These are phyloP conservation scores for Fraxinus platypoda DNA, from an alignment of 305 asterid genomes.

Conservation along the genomic window DNA sequence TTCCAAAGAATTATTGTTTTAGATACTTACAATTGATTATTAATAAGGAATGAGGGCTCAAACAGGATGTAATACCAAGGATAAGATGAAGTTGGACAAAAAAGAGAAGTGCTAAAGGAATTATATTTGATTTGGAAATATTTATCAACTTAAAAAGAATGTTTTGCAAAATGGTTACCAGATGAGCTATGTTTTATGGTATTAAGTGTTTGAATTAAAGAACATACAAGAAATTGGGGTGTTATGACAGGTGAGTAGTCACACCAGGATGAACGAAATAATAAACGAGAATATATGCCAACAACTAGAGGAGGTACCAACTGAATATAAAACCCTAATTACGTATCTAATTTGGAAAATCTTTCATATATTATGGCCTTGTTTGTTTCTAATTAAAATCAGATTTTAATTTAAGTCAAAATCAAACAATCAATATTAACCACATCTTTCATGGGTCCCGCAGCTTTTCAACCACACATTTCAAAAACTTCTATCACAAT, in stretches of 20 bases:
- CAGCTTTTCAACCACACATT: too few species aligned
- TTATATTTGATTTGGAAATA: not conserved
- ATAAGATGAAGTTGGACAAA: not conserved
- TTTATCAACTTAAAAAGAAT: not conserved
- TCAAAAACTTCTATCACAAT: too few species aligned
- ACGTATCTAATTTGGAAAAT: not conserved
- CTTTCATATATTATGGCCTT: not conserved
- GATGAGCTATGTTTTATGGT: not conserved
- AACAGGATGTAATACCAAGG: not conserved
- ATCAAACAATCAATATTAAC: too few species aligned
- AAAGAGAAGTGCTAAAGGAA: not conserved
- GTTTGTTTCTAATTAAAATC: too few species aligned
- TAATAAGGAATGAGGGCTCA: not conserved
- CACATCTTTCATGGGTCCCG: too few species aligned
- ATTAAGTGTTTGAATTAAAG: not conserved
- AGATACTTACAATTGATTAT: not conserved
- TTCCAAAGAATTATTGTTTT: not conserved
- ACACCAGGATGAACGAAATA: not conserved
- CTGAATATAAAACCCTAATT: not conserved
- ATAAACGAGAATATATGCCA: not conserved
- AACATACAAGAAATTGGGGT: not conserved
- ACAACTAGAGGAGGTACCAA: not conserved
- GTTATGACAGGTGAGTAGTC: not conserved
- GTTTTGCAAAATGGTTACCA: not conserved
- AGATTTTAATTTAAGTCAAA: too few species aligned